Percentiles rank a stretch among this genome's conserved stretches.
Evolutionary conservation across 2,329 filamentous ascomycete genomes (phyloP).

Genomic region (Alternaria incomplexa): DNA sequence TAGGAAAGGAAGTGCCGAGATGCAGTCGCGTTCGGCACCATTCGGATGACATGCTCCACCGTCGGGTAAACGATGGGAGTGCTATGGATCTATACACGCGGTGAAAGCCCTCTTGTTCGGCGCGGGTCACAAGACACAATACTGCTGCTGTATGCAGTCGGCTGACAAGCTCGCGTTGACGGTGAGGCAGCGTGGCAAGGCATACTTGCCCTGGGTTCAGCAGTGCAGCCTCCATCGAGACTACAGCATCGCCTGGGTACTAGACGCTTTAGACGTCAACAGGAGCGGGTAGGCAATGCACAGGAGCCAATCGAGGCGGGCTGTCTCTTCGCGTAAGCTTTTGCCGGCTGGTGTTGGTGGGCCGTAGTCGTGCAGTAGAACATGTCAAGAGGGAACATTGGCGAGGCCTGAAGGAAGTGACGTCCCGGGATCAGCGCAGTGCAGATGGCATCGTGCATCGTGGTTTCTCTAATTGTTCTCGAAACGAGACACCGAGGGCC

Average conservation of each 20-base stretch:
- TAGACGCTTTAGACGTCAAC: neutral
- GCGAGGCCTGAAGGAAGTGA: conserved; percentile 12
- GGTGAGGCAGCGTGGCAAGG: conserved; percentile 6
- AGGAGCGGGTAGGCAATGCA: neutral
- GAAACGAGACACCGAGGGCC: neutral
- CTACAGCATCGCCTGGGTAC: no score
- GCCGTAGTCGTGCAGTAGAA: conserved; percentile 14
- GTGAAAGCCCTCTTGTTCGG: neutral
- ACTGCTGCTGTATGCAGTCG: neutral
- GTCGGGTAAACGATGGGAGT: conserved; percentile 19
- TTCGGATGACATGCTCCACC: conserved; percentile 19
- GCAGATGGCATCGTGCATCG: neutral
- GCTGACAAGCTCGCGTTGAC: neutral
- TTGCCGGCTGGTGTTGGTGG: conserved; percentile 16
- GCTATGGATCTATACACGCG: neutral
- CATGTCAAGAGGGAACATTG: conserved; percentile 17
- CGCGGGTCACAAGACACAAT: neutral
- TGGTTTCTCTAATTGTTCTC: neutral
- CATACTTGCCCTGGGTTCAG: conserved; percentile 1
- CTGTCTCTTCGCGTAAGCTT: conserved; percentile 14
- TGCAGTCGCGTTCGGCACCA: conserved; percentile 9
- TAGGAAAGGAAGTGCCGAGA: conserved; percentile 27
- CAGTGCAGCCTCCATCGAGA: neutral
- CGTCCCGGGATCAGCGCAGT: conserved; percentile 19
- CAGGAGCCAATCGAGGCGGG: conserved; percentile 15